Conservation (phyloP, 768 basidiomycete genomes). For the Termitomyces sp. region DNA sequence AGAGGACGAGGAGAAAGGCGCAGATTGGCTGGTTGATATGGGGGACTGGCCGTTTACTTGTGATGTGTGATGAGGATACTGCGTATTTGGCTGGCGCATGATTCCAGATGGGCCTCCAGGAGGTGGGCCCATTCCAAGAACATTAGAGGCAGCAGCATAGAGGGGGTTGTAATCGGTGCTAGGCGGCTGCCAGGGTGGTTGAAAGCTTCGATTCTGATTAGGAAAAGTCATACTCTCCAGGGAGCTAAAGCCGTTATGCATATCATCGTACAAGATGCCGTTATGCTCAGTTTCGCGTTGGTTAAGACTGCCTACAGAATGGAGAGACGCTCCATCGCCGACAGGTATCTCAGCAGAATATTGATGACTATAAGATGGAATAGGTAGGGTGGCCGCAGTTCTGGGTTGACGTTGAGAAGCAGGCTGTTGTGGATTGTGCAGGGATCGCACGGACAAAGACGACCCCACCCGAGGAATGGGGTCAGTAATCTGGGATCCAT, state of each 20-base stretch:
- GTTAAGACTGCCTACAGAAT: conserved; percentile 30
- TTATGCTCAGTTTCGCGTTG: conserved; percentile 33
- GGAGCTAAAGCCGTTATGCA: conserved; percentile 19
- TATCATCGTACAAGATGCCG: conserved; percentile 38
- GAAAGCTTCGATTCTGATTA: conserved; percentile 17
- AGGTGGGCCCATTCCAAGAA: conserved; percentile 74
- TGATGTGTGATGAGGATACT: conserved; percentile 18
- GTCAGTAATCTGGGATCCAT: conserved; percentile 27
- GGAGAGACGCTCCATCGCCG: conserved; percentile 21
- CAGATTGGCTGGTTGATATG: conserved; percentile 29
- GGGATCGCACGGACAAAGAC: conserved; percentile 48
- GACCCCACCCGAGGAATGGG: conserved; percentile 54
- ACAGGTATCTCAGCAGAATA: conserved; percentile 9
- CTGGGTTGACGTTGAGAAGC: conserved; percentile 30
- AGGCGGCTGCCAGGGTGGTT: conserved; percentile 24
- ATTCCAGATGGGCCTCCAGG: conserved; percentile 28
- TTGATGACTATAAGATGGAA: conserved; percentile 11
- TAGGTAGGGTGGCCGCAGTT: conserved; percentile 39
- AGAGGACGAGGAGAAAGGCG: conserved; percentile 21
- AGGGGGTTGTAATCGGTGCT: conserved; percentile 51
- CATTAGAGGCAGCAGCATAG: conserved; percentile 76
- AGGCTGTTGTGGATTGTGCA: conserved; percentile 20
- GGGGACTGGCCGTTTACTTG: conserved; percentile 21
- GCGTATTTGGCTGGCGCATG: conserved; percentile 19
- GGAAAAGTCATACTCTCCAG: conserved; percentile 25